Conservation (phyloP, 148 eudicot genomes). For the Limonium bicolor region DNA sequence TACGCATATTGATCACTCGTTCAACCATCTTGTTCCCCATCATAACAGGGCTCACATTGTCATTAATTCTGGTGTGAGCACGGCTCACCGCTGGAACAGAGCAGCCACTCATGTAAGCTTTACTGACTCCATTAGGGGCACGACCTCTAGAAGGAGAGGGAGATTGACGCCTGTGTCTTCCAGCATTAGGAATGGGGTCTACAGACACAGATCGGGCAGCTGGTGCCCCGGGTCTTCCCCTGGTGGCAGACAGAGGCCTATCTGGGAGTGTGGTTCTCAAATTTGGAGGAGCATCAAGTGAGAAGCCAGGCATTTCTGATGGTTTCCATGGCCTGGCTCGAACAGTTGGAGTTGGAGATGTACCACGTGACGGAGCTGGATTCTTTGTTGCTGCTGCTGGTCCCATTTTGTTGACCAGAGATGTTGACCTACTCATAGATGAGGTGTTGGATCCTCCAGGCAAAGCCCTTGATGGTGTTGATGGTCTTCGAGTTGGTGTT, state of each 20-base stretch:
- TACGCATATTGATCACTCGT: slow-evolving; percentile 89
- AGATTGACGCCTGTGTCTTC: slow-evolving; percentile 67
- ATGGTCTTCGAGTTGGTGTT: slow-evolving; percentile 4
- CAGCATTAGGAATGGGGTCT: slow-evolving; percentile 43
- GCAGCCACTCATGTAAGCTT: slow-evolving; percentile 57
- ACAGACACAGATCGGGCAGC: slow-evolving; percentile 57
- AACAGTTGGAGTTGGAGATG: slow-evolving; percentile 70
- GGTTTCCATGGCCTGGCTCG: slow-evolving; percentile 62
- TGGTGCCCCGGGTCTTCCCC: slow-evolving; percentile 71
- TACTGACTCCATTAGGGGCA: slow-evolving; percentile 47
- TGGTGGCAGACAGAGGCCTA: slow-evolving; percentile 83
- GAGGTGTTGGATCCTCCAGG: slow-evolving; percentile 22
- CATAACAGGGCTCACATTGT: slow-evolving; percentile 66
- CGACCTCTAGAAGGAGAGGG: slow-evolving; percentile 92
- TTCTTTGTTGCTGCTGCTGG: slow-evolving; percentile 29
- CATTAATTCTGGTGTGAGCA: slow-evolving; percentile 52
- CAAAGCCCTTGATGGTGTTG: slow-evolving; percentile 14
- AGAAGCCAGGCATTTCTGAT: slow-evolving; percentile 56
- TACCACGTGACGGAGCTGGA: slow-evolving; percentile 63
- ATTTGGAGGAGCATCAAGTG: slow-evolving; percentile 95
- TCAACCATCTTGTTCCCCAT: slow-evolving; percentile 92
- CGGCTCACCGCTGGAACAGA: slow-evolving; percentile 52
- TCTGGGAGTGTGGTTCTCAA: slow-evolving; percentile 73
- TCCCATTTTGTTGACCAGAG: slow-evolving; percentile 31
- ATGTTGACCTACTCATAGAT: slow-evolving; percentile 26